Conservation (phyloP, 345 rosid genomes). For the Aquilaria malaccensis region DNA sequence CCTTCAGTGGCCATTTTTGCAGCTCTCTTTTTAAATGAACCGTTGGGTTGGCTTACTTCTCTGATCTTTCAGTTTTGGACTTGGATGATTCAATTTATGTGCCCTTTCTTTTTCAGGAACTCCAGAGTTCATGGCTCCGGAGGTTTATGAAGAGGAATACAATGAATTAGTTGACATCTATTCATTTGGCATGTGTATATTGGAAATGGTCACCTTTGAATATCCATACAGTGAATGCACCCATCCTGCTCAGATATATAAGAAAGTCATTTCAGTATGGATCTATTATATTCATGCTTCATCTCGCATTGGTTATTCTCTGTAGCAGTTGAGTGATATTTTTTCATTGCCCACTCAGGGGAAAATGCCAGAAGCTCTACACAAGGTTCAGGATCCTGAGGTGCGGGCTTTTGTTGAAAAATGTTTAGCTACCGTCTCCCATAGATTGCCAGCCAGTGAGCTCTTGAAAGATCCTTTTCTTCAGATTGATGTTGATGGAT, state of each 20-base stretch:
- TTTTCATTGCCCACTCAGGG: constrained; percentile 42
- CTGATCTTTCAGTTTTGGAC: no score
- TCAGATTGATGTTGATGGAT: constrained; percentile 38
- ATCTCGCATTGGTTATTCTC: background rate
- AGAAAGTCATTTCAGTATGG: constrained; percentile 90
- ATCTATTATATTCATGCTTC: background rate
- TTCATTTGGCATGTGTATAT: constrained; percentile 92
- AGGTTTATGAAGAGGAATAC: constrained; percentile 91
- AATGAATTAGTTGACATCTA: constrained; percentile 95
- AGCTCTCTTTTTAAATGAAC: background rate
- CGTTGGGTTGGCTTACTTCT: background rate
- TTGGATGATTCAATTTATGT: background rate
- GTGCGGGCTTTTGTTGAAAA: constrained; percentile 83
- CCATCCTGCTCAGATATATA: constrained; percentile 97
- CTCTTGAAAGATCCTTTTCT: constrained; percentile 82
- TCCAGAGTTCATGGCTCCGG: constrained; percentile 99
- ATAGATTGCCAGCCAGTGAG: constrained; percentile 76
- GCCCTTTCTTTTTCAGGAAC: constrained; percentile 50
- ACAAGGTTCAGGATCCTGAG: constrained; percentile 73
- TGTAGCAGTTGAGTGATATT: constrained; percentile 3
- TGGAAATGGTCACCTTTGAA: constrained; percentile 96
- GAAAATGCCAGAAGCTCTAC: constrained; percentile 75
- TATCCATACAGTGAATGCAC: constrained; percentile 97
- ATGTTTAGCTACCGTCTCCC: constrained; percentile 80
- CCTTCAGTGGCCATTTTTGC: background rate